Conservation (phyloP, 306 rosid genomes). For the Lupinus albus region DNA sequence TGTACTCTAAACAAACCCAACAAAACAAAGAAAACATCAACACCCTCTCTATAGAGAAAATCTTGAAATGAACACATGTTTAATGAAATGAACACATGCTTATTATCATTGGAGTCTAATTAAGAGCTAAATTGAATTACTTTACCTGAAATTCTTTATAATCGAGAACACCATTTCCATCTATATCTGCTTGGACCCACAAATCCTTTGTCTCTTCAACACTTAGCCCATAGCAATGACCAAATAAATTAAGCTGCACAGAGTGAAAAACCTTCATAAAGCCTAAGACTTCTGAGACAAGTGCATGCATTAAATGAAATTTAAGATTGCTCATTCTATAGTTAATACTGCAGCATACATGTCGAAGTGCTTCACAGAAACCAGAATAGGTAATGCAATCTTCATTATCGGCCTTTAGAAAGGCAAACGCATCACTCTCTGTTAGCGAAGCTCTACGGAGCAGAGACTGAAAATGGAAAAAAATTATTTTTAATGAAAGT, state of each 20-base stretch:
- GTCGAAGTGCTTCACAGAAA: constrained; percentile 77
- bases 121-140: constrained; percentile 17
- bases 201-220: constrained; percentile 67
- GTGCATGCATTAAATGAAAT: neutral
- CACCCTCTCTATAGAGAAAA: neutral
- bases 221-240: constrained; percentile 69
- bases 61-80: neutral
- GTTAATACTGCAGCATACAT: constrained; percentile 45
- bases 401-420: constrained; percentile 68
- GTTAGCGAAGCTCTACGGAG: constrained; percentile 64
- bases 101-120: neutral
- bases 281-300: constrained; percentile 24
- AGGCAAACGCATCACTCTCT: constrained; percentile 69
- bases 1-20: neutral
- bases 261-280: neutral
- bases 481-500: constrained; percentile 35
- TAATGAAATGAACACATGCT: constrained; percentile 1
- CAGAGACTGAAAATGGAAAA: constrained; percentile 60
- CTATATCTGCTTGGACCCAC: constrained; percentile 71
- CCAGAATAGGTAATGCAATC: constrained; percentile 68
- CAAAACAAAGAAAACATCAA: neutral
- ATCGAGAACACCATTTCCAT: constrained; percentile 67
- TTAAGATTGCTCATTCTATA: constrained; percentile 2
- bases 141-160: constrained; percentile 69
- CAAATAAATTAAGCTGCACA: constrained; percentile 71